Evolutionary conservation across 1,284 basidiomycete genomes (phyloP).

Genomic region (Cryptococcus jaspeensis): DNA sequence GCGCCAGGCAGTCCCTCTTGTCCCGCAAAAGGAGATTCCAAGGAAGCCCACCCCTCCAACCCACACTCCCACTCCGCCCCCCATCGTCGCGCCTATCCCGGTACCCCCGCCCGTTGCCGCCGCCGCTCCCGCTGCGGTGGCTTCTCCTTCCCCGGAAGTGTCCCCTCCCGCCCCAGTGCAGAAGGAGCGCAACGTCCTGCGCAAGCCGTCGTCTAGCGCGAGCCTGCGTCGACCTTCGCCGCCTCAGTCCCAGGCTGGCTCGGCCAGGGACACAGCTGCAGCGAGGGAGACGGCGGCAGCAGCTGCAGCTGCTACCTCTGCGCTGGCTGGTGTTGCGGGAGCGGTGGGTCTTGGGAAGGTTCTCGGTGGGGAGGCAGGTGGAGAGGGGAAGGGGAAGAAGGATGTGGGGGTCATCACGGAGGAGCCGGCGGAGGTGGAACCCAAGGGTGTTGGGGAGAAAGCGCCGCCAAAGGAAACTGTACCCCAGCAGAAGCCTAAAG

Average conservation of each 20-base stretch:
- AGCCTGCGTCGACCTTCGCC: not conserved
- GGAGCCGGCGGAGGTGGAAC: not conserved
- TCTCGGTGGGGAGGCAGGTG: not conserved
- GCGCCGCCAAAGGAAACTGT: not conserved
- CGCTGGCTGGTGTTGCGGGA: not conserved
- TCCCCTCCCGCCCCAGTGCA: not conserved
- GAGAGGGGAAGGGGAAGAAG: slow-evolving; percentile 1
- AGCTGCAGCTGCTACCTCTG: not conserved
- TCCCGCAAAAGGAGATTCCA: too few relatives aligned
- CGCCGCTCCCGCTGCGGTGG: not conserved
- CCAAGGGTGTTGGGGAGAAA: not conserved
- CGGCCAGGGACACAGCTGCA: not conserved
- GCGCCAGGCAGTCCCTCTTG: too few relatives aligned
- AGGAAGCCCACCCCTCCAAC: too few relatives aligned
- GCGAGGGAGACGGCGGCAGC: not conserved
- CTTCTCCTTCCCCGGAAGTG: not conserved
- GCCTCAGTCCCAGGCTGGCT: not conserved
- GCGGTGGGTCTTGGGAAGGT: too few relatives aligned
- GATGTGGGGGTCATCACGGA: not conserved
- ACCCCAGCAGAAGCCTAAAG: not conserved
- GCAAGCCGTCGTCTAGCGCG: not conserved
- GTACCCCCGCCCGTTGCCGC: not conserved
- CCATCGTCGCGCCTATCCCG: not conserved
- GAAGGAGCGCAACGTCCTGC: not conserved
- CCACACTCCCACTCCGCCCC: not conserved